These are phyloP conservation scores for Debaryomyces maramus DNA, from an alignment of 805 yeast genomes.

Conservation along the genomic window DNA sequence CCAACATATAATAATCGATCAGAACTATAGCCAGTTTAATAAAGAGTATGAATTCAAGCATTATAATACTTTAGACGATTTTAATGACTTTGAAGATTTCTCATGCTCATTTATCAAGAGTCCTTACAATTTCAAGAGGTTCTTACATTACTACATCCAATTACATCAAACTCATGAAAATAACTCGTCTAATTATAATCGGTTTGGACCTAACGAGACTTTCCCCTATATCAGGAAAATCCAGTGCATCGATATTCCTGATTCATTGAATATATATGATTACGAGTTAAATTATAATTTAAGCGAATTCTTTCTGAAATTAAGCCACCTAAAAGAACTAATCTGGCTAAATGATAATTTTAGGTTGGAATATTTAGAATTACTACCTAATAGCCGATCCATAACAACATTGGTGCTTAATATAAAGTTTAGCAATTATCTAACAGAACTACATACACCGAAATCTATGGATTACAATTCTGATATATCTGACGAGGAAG, in stretches of 20 bases:
- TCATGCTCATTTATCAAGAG: constrained; percentile 36
- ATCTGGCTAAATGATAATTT: constrained; percentile 35
- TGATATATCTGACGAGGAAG: constrained; percentile 8
- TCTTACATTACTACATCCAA: constrained; percentile 20
- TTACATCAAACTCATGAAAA: constrained; percentile 5
- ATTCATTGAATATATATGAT: constrained; percentile 40
- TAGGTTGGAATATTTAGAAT: constrained; percentile 25
- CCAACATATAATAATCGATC: constrained; percentile 39
- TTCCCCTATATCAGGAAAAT: constrained; percentile 22
- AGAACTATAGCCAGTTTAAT: constrained; percentile 35
- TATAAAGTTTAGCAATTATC: constrained; percentile 25
- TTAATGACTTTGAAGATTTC: constrained; percentile 2
- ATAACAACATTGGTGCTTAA: constrained; percentile 29
- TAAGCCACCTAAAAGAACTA: constrained; percentile 27
- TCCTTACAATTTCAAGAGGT: constrained; percentile 39
- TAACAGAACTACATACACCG: constrained; percentile 12
- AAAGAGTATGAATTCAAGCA: constrained; percentile 19
- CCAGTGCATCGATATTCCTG: constrained; percentile 40
- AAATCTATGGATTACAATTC: constrained; percentile 6
- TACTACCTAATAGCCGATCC: constrained; percentile 27
- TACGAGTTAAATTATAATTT: constrained; percentile 26
- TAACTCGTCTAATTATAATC: constrained; percentile 2
- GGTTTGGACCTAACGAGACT: constrained; percentile 1
- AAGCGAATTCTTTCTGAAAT: constrained; percentile 21
- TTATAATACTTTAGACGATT: constrained; percentile 5